A percentile compares a stretch with the other conserved stretches of the same genome.
phyloP scores from a whole-genome alignment of 2,329 filamentous ascomycete species.

The Colletotrichum sojae region DNA sequence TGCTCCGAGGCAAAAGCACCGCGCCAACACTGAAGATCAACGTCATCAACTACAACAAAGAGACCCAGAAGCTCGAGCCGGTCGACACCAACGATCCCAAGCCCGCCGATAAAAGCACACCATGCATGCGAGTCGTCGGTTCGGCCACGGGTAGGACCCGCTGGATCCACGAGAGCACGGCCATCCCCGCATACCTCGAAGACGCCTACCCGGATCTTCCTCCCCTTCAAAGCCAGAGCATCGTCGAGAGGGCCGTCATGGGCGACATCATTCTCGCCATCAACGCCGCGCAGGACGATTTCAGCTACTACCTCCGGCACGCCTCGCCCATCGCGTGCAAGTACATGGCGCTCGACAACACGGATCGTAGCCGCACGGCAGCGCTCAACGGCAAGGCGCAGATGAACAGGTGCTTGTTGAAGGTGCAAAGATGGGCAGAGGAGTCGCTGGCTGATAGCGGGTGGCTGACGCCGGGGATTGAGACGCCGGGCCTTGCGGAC shows the following conservation, averaged over 20 bases:
- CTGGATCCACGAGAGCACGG: slow-evolving; percentile 43
- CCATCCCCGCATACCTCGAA: slow-evolving; percentile 43
- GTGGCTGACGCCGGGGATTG: slow-evolving; percentile 43
- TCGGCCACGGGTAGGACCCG: slow-evolving; percentile 12
- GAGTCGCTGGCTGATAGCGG: slow-evolving; percentile 35
- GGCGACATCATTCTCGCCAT: slow-evolving; percentile 40
- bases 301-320: slow-evolving; percentile 39
- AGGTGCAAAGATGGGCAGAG: slow-evolving; percentile 39
- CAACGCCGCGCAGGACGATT: slow-evolving; percentile 33
- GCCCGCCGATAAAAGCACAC: slow-evolving; percentile 41
- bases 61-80: slow-evolving; percentile 8
- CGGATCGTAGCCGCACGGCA: slow-evolving; percentile 39
- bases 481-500: slow-evolving; percentile 43
- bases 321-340: slow-evolving; percentile 36
- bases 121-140: slow-evolving; percentile 42
- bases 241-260: slow-evolving; percentile 23
- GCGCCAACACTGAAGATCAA: slow-evolving; percentile 37
- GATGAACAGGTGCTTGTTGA: slow-evolving; percentile 33
- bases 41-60: slow-evolving; percentile 21
- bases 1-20: slow-evolving; percentile 37
- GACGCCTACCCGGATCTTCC: slow-evolving; percentile 29
- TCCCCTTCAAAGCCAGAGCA: slow-evolving; percentile 9
- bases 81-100: slow-evolving; percentile 40
- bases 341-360: slow-evolving; percentile 32
- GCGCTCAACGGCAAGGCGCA: slow-evolving; percentile 34